Evolutionary conservation across 306 rosid genomes (phyloP).

Genomic region (Coriaria nepalensis): DNA sequence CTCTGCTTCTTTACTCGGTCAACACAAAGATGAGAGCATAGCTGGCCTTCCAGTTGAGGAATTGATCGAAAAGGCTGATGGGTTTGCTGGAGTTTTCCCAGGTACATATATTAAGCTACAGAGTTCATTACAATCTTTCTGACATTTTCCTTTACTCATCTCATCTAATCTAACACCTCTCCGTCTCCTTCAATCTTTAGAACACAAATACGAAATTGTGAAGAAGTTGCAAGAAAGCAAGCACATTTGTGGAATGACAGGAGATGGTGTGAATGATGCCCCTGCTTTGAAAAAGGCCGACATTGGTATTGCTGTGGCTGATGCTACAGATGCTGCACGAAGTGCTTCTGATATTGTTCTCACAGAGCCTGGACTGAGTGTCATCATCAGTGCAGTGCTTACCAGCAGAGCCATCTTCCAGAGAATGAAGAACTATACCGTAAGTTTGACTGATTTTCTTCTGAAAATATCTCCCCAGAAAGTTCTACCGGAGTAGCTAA

Average conservation of each 20-base stretch:
- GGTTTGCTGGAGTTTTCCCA: constrained; percentile 98
- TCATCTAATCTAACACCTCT: constrained; percentile 4
- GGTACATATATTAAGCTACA: constrained; percentile 24
- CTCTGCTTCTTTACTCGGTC: constrained; percentile 93
- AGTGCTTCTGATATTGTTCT: constrained; percentile 95
- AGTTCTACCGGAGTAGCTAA: not conserved
- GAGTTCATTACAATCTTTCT: too few species aligned
- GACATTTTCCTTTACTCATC: too few species aligned
- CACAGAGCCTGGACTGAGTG: constrained; percentile 98
- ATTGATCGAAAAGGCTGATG: constrained; percentile 91
- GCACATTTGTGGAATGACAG: constrained; percentile 98
- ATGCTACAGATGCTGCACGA: constrained; percentile 99
- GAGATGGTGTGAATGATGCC: constrained; percentile 97
- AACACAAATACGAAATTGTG: constrained; percentile 94
- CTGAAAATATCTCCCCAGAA: not conserved
- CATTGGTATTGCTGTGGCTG: constrained; percentile 98
- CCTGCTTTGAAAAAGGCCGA: constrained; percentile 98
- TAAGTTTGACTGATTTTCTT: constrained; percentile 22
- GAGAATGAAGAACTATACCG: constrained; percentile 98
- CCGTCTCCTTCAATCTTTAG: constrained; percentile 19
- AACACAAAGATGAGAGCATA: constrained; percentile 69
- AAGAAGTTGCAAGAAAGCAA: constrained; percentile 91
- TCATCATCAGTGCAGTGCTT: constrained; percentile 90
- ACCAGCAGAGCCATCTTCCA: constrained; percentile 95
- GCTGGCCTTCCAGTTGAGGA: constrained; percentile 89